Evolutionary conservation across 331 rosid genomes (phyloP).

Genomic region (Quercus lobata): DNA sequence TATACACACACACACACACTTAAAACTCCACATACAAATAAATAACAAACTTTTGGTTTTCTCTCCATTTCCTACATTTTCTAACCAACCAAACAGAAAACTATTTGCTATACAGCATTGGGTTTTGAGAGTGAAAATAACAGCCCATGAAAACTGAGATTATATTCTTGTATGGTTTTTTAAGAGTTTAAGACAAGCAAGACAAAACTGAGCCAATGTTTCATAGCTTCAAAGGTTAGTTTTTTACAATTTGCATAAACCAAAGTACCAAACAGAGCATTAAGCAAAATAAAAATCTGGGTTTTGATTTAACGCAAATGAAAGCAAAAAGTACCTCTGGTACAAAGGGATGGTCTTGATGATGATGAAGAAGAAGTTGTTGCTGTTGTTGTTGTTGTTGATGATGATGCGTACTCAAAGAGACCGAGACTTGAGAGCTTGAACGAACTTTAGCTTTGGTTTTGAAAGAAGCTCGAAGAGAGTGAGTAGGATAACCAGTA

Average conservation of each 20-base stretch:
- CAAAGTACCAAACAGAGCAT: background rate
- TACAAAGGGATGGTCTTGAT: slow-evolving; percentile 51
- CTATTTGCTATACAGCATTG: background rate
- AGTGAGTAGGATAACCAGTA: slow-evolving; percentile 41
- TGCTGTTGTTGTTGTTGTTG: background rate
- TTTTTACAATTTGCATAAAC: background rate
- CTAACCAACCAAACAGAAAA: background rate
- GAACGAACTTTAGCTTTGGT: slow-evolving; percentile 26
- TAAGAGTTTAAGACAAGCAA: background rate
- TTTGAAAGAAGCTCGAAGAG: slow-evolving; percentile 22
- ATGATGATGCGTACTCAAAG: slow-evolving; percentile 16
- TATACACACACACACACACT: accelerated
- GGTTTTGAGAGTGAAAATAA: background rate
- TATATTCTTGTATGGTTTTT: background rate
- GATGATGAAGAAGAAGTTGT: background rate
- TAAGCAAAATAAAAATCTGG: background rate
- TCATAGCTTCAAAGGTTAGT: background rate
- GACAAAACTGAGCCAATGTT: background rate
- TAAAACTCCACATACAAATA: background rate
- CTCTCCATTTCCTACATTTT: background rate
- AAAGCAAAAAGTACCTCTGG: slow-evolving; percentile 51
- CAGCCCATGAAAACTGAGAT: background rate
- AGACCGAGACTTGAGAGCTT: slow-evolving; percentile 27
- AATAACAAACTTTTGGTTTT: background rate
- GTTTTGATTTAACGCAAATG: background rate